Evolutionary conservation across 306 rosid species (phyloP).

Genomic region (Trifolium dubium): DNA sequence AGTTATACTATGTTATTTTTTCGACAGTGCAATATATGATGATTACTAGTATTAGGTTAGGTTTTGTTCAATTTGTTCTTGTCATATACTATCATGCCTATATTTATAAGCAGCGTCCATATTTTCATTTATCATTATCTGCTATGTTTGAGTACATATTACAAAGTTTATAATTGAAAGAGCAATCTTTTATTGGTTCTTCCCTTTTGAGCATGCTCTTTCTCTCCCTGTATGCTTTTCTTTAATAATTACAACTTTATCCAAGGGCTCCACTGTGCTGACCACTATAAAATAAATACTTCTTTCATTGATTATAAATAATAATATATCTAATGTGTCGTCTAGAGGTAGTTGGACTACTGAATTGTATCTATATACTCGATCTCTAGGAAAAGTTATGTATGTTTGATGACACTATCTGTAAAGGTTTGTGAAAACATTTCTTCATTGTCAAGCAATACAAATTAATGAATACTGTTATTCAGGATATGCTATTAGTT

Average conservation of each 20-base stretch:
- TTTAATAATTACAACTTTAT: no score
- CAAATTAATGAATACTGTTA: slow-evolving; percentile 5
- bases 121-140: no score
- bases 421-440: not conserved
- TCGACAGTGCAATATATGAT: slow-evolving; percentile 11
- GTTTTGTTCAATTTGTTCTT: not conserved
- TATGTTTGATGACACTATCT: not conserved
- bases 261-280: no score
- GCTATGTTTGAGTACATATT: not conserved
- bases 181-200: not conserved
- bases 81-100: not conserved
- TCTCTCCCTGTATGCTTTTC: not conserved
- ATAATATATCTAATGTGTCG: not conserved
- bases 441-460: slow-evolving; percentile 5
- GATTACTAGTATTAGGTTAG: not conserved
- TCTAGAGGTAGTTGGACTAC: not conserved
- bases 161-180: not conserved
- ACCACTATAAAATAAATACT: no score
- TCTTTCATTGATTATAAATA: no score
- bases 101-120: not conserved
- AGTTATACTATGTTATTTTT: slow-evolving; percentile 4
- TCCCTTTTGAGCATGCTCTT: not conserved
- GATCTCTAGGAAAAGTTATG: not conserved
- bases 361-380: not conserved
- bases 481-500: slow-evolving; percentile 2